phyloP scores from a whole-genome alignment of 2,329 filamentous ascomycete genomes.

The Colletotrichum sp. region DNA sequence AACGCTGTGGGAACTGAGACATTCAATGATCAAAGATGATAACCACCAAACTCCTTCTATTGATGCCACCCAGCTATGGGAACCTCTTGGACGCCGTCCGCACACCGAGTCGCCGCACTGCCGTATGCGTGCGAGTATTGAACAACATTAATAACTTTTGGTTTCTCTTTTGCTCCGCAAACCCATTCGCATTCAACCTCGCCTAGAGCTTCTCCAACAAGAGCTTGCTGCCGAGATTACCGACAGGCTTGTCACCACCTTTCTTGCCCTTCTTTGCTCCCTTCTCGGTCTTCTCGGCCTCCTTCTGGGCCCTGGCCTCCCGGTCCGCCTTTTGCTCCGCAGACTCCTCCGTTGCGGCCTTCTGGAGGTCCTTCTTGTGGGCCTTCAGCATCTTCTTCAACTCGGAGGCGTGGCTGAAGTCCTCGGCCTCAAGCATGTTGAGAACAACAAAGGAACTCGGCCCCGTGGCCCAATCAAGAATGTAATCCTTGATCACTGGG shows the following conservation, averaged over 20 bases:
- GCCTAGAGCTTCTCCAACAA: slow-evolving; percentile 61
- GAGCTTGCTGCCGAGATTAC: slow-evolving; percentile 67
- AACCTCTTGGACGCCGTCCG: slow-evolving; percentile 11
- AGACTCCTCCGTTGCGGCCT: slow-evolving; percentile 66
- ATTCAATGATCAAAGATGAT: background rate
- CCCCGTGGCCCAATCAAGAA: slow-evolving; percentile 85
- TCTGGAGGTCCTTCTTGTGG: slow-evolving; percentile 73
- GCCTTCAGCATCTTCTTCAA: slow-evolving; percentile 74
- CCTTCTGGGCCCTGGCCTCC: slow-evolving; percentile 50
- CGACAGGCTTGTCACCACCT: slow-evolving; percentile 49
- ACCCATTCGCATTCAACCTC: slow-evolving; percentile 1
- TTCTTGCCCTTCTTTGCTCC: slow-evolving; percentile 46
- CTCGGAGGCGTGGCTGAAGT: slow-evolving; percentile 70
- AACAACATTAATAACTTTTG: slow-evolving; percentile 16
- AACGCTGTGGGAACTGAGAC: background rate
- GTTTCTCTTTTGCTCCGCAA: slow-evolving; percentile 8
- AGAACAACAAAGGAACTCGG: slow-evolving; percentile 87
- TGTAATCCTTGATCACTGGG: slow-evolving; percentile 74
- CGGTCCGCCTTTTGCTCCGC: slow-evolving; percentile 56
- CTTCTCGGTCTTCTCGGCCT: slow-evolving; percentile 40
- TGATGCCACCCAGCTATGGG: background rate
- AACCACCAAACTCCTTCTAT: slow-evolving; percentile 1
- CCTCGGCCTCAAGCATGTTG: slow-evolving; percentile 76
- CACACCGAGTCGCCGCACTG: background rate
- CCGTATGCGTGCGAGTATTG: slow-evolving; percentile 12